Conservation (phyloP, 1,139 yeast genomes). For the Lodderomyces orthopsilosis region DNA sequence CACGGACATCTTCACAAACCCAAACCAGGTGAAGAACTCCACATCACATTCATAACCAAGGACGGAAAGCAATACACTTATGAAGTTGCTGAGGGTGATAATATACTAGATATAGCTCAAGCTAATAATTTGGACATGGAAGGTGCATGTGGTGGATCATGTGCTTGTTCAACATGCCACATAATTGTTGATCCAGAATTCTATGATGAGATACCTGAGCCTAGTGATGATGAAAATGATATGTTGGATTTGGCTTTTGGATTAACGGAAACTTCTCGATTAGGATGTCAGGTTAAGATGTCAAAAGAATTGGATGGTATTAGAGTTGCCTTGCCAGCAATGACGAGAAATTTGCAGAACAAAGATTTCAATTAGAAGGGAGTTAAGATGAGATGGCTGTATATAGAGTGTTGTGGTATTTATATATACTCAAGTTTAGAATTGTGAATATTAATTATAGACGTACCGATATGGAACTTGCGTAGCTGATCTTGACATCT, state of each 20-base stretch:
- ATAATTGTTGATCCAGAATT: constrained; percentile 92
- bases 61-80: constrained; percentile 80
- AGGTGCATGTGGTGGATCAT: constrained; percentile 98
- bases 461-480: not conserved
- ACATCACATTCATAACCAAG: constrained; percentile 86
- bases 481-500: not conserved
- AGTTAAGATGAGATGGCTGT: not conserved
- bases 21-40: constrained; percentile 88
- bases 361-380: constrained; percentile 55
- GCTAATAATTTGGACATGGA: constrained; percentile 93
- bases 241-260: constrained; percentile 98
- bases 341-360: constrained; percentile 88
- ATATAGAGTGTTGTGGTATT: not conserved
- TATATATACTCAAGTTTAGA: not conserved
- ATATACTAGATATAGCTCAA: constrained; percentile 90
- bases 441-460: not conserved
- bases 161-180: constrained; percentile 98
- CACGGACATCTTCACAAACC: constrained; percentile 93
- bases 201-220: constrained; percentile 89
- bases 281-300: constrained; percentile 94
- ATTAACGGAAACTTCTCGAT: constrained; percentile 88
- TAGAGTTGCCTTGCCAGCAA: constrained; percentile 94
- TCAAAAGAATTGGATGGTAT: constrained; percentile 86
- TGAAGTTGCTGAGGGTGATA: constrained; percentile 92
- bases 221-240: constrained; percentile 96